A percentile compares a stretch with the other conserved stretches of the same genome.
Conservation (phyloP, 2,329 filamentous ascomycete genomes). For the Zymoseptoria brevis region DNA sequence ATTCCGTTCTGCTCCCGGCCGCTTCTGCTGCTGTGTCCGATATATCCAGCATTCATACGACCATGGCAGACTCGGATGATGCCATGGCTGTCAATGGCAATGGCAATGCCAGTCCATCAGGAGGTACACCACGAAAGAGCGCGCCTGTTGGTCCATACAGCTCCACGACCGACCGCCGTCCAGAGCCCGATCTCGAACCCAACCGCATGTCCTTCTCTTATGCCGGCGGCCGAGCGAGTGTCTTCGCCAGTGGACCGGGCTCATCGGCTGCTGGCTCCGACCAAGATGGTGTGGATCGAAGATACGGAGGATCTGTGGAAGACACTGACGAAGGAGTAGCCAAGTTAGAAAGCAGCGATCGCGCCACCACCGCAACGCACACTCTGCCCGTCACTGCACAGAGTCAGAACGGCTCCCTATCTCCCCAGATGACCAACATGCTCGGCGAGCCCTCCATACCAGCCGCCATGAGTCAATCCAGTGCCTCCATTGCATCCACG, state of each 20-base stretch:
- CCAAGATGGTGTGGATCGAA: conserved; percentile 31
- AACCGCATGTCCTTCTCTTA: conserved; percentile 68
- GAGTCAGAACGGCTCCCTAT: conserved; percentile 38
- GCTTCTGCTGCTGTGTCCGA: conserved; percentile 2
- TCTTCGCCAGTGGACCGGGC: conserved; percentile 38
- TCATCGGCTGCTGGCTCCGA: conserved; percentile 40
- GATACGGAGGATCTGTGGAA: conserved; percentile 8
- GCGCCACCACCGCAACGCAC: conserved; percentile 37
- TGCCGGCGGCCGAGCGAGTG: conserved; percentile 56
- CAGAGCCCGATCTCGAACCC: conserved; percentile 35
- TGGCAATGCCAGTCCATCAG: not conserved
- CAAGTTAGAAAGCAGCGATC: conserved; percentile 7
- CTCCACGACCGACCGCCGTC: conserved; percentile 12
- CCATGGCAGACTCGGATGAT: conserved; percentile 11
- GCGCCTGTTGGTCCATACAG: not conserved
- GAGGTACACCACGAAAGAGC: not conserved
- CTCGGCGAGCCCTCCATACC: conserved; percentile 29
- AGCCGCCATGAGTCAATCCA: conserved; percentile 52
- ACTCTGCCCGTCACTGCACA: conserved; percentile 38
- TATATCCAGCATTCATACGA: not conserved
- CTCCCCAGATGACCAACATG: conserved; percentile 26
- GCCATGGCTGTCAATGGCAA: conserved; percentile 6
- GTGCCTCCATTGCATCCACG: conserved; percentile 64
- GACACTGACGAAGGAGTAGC: not conserved
- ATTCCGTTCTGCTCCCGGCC: not conserved